A percentile compares a stretch with the other conserved stretches of the same genome.
phyloP scores from a whole-genome alignment of 345 rosid species.

The Lumnitzera racemosa region DNA sequence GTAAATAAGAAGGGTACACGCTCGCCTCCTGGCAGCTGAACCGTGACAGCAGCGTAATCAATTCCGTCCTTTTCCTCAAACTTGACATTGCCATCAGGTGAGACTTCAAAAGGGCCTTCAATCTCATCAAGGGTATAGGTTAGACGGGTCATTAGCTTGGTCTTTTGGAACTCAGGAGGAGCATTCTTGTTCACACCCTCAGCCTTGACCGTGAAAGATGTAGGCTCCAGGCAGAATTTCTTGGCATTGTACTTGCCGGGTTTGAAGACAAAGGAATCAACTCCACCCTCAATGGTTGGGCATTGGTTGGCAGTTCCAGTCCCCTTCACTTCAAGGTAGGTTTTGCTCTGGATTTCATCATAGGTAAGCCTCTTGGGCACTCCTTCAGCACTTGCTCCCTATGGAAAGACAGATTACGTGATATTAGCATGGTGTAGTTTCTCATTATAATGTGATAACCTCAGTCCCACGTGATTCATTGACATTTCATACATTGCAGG shows the following conservation, averaged over 20 bases:
- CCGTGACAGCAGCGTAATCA: constrained; percentile 83
- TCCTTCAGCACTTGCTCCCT: constrained; percentile 96
- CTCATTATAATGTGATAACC: too few relatives aligned
- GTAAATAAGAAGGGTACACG: constrained; percentile 91
- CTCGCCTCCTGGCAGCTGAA: constrained; percentile 82
- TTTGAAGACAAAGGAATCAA: constrained; percentile 63
- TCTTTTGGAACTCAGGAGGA: constrained; percentile 84
- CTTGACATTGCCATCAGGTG: constrained; percentile 46
- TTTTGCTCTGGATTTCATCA: constrained; percentile 93
- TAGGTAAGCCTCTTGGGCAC: constrained; percentile 79
- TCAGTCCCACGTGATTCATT: too few relatives aligned
- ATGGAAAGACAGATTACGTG: not conserved
- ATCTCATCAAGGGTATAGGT: constrained; percentile 96
- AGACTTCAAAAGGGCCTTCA: constrained; percentile 90
- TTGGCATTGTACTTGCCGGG: constrained; percentile 75
- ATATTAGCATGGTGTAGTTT: too few relatives aligned
- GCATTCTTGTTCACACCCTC: constrained; percentile 74
- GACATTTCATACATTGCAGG: too few relatives aligned
- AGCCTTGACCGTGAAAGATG: constrained; percentile 96
- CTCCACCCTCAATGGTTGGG: constrained; percentile 77
- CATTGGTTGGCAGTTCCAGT: constrained; percentile 95
- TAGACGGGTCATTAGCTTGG: constrained; percentile 96
- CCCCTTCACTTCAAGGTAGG: constrained; percentile 93
- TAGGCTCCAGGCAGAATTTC: constrained; percentile 90
- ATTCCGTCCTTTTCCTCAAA: constrained; percentile 87